Evolutionary conservation across 1,139 yeast species (phyloP).

Genomic region (Nadsonia commutata): DNA sequence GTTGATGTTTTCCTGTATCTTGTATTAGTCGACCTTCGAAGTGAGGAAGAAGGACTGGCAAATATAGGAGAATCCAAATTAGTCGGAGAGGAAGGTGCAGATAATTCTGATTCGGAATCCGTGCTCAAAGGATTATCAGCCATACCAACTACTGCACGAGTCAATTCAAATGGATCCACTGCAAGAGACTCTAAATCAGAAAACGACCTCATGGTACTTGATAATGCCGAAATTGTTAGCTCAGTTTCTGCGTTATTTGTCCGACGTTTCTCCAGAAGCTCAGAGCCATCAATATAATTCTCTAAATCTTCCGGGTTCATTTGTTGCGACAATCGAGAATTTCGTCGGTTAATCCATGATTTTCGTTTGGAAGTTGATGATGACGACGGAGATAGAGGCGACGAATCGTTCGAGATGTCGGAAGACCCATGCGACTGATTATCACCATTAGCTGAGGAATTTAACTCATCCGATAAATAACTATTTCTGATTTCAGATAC

Average conservation of each 20-base stretch:
- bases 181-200: conserved; percentile 23
- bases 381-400: conserved; percentile 8
- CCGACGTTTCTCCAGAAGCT: conserved; percentile 14
- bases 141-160: conserved; percentile 14
- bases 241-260: conserved; percentile 8
- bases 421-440: no score
- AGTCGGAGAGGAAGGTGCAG: conserved; percentile 3
- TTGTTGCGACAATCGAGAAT: conserved; percentile 15
- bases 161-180: conserved; percentile 20
- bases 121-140: background rate
- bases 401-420: conserved; percentile 7
- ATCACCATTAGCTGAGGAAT: no score
- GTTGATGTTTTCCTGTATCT: conserved; percentile 16
- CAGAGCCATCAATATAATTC: conserved; percentile 21
- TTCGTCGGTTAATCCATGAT: conserved; percentile 13
- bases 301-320: conserved; percentile 14
- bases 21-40: conserved; percentile 18
- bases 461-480: conserved; percentile 2
- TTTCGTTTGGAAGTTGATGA: background rate
- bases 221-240: conserved; percentile 16
- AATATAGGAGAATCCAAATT: conserved; percentile 19
- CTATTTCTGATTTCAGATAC: conserved; percentile 43
- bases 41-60: conserved; percentile 17
- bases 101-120: conserved; percentile 2
- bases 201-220: conserved; percentile 18